Percentiles rank a stretch among this genome's conserved stretches.
These are phyloP conservation scores for Malus hybrid DNA, from an alignment of 331 rosid genomes.

Conservation along the genomic window DNA sequence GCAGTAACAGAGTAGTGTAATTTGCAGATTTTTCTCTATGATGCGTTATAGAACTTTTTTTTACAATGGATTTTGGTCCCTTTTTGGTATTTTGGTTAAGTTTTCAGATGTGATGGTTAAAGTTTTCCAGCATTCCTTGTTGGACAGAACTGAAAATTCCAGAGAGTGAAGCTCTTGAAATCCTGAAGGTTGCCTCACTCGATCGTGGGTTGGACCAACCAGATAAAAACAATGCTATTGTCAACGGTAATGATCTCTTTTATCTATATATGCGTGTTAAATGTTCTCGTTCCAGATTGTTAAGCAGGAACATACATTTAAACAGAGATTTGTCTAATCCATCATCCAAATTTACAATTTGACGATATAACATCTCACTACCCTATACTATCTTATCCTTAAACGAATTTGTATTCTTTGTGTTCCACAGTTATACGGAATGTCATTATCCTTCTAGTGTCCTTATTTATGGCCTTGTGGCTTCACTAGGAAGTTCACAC, in stretches of 20 bases:
- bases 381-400: background rate
- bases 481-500: background rate
- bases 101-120: background rate
- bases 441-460: background rate
- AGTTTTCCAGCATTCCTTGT: background rate
- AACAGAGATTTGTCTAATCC: background rate
- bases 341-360: background rate
- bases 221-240: conserved; percentile 23
- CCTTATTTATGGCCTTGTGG: background rate
- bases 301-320: background rate
- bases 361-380: background rate
- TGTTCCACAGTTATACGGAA: background rate
- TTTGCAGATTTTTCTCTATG: background rate
- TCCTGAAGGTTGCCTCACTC: conserved; percentile 49
- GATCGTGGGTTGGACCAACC: conserved; percentile 39
- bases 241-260: conserved; percentile 35
- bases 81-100: background rate
- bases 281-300: background rate
- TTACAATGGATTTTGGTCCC: background rate
- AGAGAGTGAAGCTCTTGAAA: conserved; percentile 55
- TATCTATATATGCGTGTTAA: background rate
- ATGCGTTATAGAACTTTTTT: background rate
- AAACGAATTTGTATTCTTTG: background rate
- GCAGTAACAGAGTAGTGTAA: background rate
- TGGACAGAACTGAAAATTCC: conserved; percentile 53